Evolutionary conservation across 192 early-diverging fungal genomes (phyloP).

Genomic region (Rhizoclosmatium globosum): DNA sequence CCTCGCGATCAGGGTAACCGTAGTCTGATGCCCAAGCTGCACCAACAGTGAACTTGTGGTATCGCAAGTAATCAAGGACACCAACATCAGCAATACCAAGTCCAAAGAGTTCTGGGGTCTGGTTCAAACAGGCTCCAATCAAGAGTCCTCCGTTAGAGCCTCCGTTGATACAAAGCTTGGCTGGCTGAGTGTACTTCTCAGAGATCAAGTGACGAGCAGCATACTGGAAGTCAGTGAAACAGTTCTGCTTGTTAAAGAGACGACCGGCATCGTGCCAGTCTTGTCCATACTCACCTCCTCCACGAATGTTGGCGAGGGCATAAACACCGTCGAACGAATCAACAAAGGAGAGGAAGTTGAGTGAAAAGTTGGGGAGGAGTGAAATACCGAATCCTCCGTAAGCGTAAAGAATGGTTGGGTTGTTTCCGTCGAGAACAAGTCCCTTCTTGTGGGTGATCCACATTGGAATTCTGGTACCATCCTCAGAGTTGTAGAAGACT

Average conservation of each 20-base stretch:
- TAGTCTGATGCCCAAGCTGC: slow-evolving; percentile 73
- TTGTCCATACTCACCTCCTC: slow-evolving; percentile 70
- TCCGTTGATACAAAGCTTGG: slow-evolving; percentile 67
- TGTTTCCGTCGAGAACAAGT: slow-evolving; percentile 56
- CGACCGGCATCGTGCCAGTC: slow-evolving; percentile 63
- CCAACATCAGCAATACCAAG: slow-evolving; percentile 73
- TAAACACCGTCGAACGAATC: slow-evolving; percentile 64
- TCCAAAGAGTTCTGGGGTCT: slow-evolving; percentile 78
- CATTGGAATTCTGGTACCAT: slow-evolving; percentile 74
- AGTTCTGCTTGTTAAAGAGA: slow-evolving; percentile 72
- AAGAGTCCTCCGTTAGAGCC: slow-evolving; percentile 78
- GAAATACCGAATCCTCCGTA: slow-evolving; percentile 74
- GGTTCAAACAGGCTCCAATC: slow-evolving; percentile 73
- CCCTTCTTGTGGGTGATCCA: slow-evolving; percentile 66
- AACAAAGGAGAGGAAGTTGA: slow-evolving; percentile 49
- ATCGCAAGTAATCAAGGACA: slow-evolving; percentile 76
- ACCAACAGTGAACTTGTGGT: slow-evolving; percentile 83
- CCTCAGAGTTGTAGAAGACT: slow-evolving; percentile 71
- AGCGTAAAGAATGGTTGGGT: slow-evolving; percentile 69
- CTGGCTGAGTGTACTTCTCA: slow-evolving; percentile 63
- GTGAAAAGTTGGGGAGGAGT: slow-evolving; percentile 47
- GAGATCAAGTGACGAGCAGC: slow-evolving; percentile 69
- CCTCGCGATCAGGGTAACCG: slow-evolving; percentile 37
- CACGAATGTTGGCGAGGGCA: slow-evolving; percentile 71
- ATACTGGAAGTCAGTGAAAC: slow-evolving; percentile 79